These are phyloP conservation scores for Gastrodia elata DNA, from an alignment of 106 monocot genomes.

Conservation along the genomic window DNA sequence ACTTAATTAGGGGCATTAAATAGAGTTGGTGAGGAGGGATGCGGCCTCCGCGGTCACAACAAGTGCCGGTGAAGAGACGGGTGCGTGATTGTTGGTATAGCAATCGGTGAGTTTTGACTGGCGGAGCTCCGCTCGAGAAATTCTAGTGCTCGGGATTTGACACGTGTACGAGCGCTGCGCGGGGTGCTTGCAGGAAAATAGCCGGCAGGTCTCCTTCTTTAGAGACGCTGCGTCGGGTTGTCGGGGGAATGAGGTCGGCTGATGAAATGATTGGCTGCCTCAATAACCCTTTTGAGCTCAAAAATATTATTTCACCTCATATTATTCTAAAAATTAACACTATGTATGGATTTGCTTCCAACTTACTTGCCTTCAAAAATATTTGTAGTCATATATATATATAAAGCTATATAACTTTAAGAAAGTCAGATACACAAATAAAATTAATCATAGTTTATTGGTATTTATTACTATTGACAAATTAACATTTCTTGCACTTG, in stretches of 20 bases:
- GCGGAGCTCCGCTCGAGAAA: background rate
- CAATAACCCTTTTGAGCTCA: background rate
- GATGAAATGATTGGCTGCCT: conserved; percentile 24
- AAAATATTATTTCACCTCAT: background rate
- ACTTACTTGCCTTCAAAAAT: no score
- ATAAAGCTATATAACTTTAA: no score
- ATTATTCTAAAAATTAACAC: no score
- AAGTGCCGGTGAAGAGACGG: background rate
- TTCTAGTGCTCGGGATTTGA: background rate
- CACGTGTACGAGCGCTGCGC: conserved; percentile 24
- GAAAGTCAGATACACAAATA: no score
- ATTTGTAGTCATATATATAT: no score
- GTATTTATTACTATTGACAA: no score
- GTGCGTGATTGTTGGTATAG: background rate
- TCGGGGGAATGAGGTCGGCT: conserved; percentile 34
- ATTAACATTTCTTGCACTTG: no score
- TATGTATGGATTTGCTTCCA: no score
- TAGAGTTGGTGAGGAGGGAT: background rate
- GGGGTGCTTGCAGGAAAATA: conserved; percentile 23
- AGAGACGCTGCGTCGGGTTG: conserved; percentile 29
- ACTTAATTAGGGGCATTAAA: conserved; percentile 1
- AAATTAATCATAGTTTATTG: no score
- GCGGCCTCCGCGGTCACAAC: no score
- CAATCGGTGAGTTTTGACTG: background rate
- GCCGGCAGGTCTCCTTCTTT: conserved; percentile 46